A percentile compares a stretch with the other conserved stretches of the same genome.
Conservation (phyloP, 345 rosid genomes). For the Lepidium didymum region DNA sequence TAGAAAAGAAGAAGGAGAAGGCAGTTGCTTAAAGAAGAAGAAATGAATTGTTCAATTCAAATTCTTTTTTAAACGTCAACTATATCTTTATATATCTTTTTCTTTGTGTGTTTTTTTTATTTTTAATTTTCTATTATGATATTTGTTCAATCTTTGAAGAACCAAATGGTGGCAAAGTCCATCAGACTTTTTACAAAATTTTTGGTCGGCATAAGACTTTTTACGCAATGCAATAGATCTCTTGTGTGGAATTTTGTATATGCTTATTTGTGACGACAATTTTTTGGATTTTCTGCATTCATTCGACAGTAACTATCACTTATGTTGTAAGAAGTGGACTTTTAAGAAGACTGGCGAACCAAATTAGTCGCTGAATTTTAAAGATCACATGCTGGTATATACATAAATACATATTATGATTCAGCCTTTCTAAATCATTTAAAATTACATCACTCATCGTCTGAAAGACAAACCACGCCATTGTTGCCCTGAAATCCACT, state of each 20-base stretch:
- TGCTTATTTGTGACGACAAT: background rate
- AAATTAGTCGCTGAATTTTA: background rate
- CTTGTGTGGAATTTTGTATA: too few species aligned
- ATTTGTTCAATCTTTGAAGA: background rate
- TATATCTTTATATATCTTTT: background rate
- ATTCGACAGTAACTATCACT: background rate
- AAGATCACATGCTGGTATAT: background rate
- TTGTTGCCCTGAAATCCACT: constrained; percentile 1
- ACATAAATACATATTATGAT: background rate
- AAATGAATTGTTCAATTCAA: constrained; percentile 2
- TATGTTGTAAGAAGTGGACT: background rate
- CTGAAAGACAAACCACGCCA: constrained; percentile 25
- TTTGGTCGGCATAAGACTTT: too few species aligned
- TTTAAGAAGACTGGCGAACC: background rate
- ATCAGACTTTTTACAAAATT: too few species aligned
- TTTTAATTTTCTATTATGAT: background rate
- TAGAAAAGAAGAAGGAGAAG: background rate
- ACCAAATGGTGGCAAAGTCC: too few species aligned
- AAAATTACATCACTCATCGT: constrained; percentile 18
- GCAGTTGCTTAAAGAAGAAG: background rate
- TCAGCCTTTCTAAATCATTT: background rate
- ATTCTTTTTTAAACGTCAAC: background rate
- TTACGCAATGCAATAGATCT: too few species aligned
- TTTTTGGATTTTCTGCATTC: background rate
- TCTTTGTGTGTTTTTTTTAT: background rate